phyloP scores from a whole-genome alignment of 805 yeast species.

The Ogataea salicorniae region DNA sequence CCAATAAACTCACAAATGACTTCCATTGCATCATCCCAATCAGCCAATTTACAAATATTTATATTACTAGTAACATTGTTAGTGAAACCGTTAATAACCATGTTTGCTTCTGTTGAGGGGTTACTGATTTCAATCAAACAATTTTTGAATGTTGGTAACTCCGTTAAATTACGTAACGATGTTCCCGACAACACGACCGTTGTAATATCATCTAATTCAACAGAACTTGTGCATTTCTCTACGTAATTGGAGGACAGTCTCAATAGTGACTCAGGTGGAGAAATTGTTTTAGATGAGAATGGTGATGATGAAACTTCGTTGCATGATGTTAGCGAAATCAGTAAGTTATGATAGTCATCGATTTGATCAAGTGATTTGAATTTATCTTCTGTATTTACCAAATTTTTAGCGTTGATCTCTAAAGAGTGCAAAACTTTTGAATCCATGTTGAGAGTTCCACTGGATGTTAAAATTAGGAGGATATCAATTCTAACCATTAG shows the following conservation, averaged over 20 bases:
- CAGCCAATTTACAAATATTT: slow-evolving; percentile 21
- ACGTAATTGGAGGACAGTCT: not conserved
- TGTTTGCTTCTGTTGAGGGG: slow-evolving; percentile 3
- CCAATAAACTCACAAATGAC: slow-evolving; percentile 27
- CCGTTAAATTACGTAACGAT: slow-evolving; percentile 11
- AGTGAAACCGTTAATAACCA: not conserved
- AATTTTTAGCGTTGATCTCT: slow-evolving; percentile 7
- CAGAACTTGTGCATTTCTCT: not conserved
- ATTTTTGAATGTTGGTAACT: slow-evolving; percentile 17
- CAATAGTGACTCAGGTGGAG: not conserved
- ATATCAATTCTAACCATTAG: slow-evolving; percentile 27
- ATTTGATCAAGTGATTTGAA: slow-evolving; percentile 8
- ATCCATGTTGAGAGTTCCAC: slow-evolving; percentile 8
- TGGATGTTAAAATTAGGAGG: slow-evolving; percentile 19
- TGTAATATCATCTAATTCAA: slow-evolving; percentile 12
- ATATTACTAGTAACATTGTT: slow-evolving; percentile 6
- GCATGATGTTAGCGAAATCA: slow-evolving; percentile 10
- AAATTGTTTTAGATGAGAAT: not conserved
- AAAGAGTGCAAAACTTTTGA: slow-evolving; percentile 11
- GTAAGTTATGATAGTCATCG: slow-evolving; percentile 13
- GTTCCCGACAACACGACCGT: slow-evolving; percentile 25
- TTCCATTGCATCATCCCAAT: slow-evolving; percentile 35
- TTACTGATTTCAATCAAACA: slow-evolving; percentile 26
- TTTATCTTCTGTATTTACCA: slow-evolving; percentile 6
- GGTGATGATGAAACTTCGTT: not conserved